phyloP scores from a whole-genome alignment of 176 grass and related monocot species.

The Pontederia crassipes region DNA sequence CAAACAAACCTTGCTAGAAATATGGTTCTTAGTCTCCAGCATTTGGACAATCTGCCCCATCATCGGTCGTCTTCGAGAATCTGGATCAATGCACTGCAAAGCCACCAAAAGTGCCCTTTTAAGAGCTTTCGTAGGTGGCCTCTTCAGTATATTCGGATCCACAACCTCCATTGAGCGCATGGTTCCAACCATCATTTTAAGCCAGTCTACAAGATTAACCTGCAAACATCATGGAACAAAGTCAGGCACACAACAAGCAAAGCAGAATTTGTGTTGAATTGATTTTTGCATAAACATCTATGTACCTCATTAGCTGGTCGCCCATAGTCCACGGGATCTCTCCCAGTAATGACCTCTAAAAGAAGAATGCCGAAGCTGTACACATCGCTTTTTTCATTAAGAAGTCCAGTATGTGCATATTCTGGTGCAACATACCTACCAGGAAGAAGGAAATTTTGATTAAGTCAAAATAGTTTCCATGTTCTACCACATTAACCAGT shows the following conservation, averaged over 20 bases:
- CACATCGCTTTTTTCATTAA: conserved; percentile 77
- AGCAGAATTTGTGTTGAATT: no score
- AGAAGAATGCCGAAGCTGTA: conserved; percentile 72
- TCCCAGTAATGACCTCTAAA: conserved; percentile 62
- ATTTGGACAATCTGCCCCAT: conserved; percentile 63
- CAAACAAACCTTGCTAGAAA: no score
- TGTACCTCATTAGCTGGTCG: conserved; percentile 56
- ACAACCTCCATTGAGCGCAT: conserved; percentile 49
- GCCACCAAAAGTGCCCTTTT: conserved; percentile 60
- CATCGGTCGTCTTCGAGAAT: conserved; percentile 49
- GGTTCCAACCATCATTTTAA: conserved; percentile 60
- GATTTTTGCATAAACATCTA: conserved; percentile 16
- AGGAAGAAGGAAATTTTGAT: neutral
- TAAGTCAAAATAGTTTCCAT: neutral
- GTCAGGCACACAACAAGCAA: neutral
- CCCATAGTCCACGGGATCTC: conserved; percentile 70
- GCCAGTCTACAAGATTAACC: conserved; percentile 75
- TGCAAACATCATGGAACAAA: conserved; percentile 7
- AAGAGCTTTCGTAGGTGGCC: conserved; percentile 45
- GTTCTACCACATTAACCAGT: neutral
- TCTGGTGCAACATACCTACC: conserved; percentile 78
- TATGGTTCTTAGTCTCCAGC: conserved; percentile 31
- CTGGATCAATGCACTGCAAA: conserved; percentile 49
- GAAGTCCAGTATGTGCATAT: conserved; percentile 61
- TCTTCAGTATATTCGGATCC: conserved; percentile 48